Conservation (phyloP, 2,329 filamentous ascomycete genomes). For the Penicillium fuscoglaucum region DNA sequence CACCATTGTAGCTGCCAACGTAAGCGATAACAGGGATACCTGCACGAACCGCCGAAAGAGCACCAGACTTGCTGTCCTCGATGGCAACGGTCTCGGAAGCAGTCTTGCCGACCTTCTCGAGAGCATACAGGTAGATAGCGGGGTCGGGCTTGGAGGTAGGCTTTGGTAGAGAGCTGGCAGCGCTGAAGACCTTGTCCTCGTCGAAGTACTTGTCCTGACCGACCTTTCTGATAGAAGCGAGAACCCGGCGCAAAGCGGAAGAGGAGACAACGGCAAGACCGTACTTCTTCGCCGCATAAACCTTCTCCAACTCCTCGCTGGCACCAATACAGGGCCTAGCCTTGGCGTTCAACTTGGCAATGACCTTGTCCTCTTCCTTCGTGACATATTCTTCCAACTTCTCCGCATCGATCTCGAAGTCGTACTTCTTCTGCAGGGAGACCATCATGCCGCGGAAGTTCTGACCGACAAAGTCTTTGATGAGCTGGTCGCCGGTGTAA, state of each 20-base stretch:
- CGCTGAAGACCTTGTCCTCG: slow-evolving; percentile 74
- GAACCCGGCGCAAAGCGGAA: slow-evolving; percentile 74
- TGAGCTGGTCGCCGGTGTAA: slow-evolving; percentile 77
- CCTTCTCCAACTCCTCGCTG: slow-evolving; percentile 64
- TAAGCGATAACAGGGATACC: slow-evolving; percentile 81
- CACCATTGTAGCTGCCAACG: slow-evolving; percentile 70
- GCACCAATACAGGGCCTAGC: slow-evolving; percentile 69
- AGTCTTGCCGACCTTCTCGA: slow-evolving; percentile 70
- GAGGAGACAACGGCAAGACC: slow-evolving; percentile 77
- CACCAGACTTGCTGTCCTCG: slow-evolving; percentile 86
- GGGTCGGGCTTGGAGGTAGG: slow-evolving; percentile 93
- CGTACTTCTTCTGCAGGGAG: slow-evolving; percentile 72
- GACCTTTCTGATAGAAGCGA: slow-evolving; percentile 76
- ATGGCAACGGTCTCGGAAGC: slow-evolving; percentile 74
- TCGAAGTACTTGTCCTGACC: slow-evolving; percentile 78
- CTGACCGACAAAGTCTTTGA: slow-evolving; percentile 85
- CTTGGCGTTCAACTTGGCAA: slow-evolving; percentile 70
- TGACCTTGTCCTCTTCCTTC: slow-evolving; percentile 79
- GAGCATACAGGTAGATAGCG: slow-evolving; percentile 78
- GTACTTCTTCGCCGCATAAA: slow-evolving; percentile 65
- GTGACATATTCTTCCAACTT: slow-evolving; percentile 74
- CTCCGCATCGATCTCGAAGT: slow-evolving; percentile 66
- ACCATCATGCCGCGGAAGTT: slow-evolving; percentile 93
- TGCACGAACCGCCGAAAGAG: slow-evolving; percentile 72
- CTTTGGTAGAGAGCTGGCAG: slow-evolving; percentile 71